A percentile compares a stretch with the other conserved stretches of the same genome.
phyloP scores from a whole-genome alignment of 192 early-diverging fungal genomes.

The Coemansia sp. region DNA sequence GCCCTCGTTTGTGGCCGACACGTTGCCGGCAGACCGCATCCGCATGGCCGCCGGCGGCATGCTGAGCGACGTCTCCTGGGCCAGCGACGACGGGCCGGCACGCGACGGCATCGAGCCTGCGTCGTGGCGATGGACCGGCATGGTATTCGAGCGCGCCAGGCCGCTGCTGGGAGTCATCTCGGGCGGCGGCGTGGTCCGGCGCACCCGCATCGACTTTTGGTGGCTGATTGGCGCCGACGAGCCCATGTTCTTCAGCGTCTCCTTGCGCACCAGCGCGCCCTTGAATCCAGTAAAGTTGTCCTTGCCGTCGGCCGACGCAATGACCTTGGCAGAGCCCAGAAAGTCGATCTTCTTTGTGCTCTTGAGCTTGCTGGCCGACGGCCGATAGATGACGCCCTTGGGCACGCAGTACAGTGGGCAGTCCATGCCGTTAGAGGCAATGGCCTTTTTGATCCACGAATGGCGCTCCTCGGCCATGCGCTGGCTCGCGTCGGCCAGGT shows the following conservation, averaged over 20 bases:
- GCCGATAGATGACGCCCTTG: constrained; percentile 73
- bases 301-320: constrained; percentile 62
- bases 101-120: constrained; percentile 6
- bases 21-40: constrained; percentile 10
- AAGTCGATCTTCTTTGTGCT: constrained; percentile 76
- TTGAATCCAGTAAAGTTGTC: constrained; percentile 54
- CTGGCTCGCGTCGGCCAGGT: constrained; percentile 53
- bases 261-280: constrained; percentile 52
- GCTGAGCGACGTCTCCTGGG: constrained; percentile 6
- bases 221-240: constrained; percentile 13
- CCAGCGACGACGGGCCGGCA: constrained; percentile 6
- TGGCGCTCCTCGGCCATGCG: constrained; percentile 68
- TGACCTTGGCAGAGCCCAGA: constrained; percentile 75
- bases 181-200: constrained; percentile 37
- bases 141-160: constrained; percentile 46
- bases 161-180: constrained; percentile 13
- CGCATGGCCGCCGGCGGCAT: constrained; percentile 14
- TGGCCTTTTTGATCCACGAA: constrained; percentile 64
- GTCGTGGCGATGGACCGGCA: constrained; percentile 34
- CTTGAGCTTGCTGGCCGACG: constrained; percentile 79
- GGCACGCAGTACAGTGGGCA: constrained; percentile 79
- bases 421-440: constrained; percentile 52
- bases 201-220: constrained; percentile 51
- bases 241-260: constrained; percentile 28
- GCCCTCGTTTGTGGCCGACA: background rate